Conservation (phyloP, 1,284 basidiomycete species). For the Kalmanozyma brasiliensis region DNA sequence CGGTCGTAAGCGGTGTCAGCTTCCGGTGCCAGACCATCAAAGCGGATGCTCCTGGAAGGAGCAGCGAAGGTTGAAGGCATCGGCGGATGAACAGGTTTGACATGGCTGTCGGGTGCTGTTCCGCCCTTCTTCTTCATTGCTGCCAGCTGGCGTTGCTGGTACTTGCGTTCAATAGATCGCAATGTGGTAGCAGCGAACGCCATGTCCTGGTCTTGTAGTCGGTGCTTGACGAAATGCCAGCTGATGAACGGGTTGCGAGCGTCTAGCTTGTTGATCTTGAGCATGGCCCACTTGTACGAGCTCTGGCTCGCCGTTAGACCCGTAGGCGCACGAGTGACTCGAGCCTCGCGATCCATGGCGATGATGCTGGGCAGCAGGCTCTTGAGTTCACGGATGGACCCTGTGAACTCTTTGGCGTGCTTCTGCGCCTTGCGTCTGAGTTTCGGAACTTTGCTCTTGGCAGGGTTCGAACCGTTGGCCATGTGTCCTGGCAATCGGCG, state of each 20-base stretch:
- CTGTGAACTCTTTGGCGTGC: constrained; percentile 54
- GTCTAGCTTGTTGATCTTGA: constrained; percentile 52
- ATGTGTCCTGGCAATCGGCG: constrained; percentile 44
- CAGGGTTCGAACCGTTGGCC: constrained; percentile 36
- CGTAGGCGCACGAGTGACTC: constrained; percentile 13
- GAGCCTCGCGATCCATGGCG: constrained; percentile 45
- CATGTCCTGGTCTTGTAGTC: constrained; percentile 59
- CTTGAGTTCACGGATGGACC: constrained; percentile 57
- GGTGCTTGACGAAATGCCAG: constrained; percentile 55
- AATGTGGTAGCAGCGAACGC: constrained; percentile 48
- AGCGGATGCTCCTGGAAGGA: constrained; percentile 15
- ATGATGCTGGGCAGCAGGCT: constrained; percentile 55
- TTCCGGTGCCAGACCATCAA: constrained; percentile 10
- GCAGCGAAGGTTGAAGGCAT: constrained; percentile 32
- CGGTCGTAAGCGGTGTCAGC: not conserved
- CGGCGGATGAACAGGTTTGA: constrained; percentile 4
- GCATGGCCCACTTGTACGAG: constrained; percentile 45
- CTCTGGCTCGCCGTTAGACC: constrained; percentile 27
- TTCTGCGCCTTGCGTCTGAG: constrained; percentile 20
- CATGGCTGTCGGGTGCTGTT: not conserved
- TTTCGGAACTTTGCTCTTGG: constrained; percentile 16
- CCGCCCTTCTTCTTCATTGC: constrained; percentile 9
- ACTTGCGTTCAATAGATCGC: constrained; percentile 53
- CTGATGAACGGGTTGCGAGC: constrained; percentile 64
- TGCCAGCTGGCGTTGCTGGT: constrained; percentile 33